These are phyloP conservation scores for Colletotrichum chlorophyti DNA, from an alignment of 2,329 filamentous ascomycete genomes.

Conservation along the genomic window DNA sequence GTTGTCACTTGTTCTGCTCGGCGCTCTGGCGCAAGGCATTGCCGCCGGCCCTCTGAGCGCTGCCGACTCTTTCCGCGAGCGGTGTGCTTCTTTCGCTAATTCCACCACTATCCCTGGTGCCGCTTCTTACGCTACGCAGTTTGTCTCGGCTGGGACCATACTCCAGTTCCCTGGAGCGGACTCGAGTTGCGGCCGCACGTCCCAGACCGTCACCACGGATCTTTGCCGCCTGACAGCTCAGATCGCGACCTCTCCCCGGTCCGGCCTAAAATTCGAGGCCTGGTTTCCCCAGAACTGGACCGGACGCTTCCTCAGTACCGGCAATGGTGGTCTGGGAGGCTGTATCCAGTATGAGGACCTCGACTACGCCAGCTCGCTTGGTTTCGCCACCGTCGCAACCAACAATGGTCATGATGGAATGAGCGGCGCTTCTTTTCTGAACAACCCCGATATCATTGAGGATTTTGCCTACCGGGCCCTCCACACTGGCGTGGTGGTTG, in stretches of 20 bases:
- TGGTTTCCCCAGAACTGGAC: conserved; percentile 54
- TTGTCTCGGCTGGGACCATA: conserved; percentile 38
- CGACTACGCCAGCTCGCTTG: conserved; percentile 47
- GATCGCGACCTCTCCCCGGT: conserved; percentile 45
- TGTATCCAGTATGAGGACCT: conserved; percentile 52
- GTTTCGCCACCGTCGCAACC: conserved; percentile 52
- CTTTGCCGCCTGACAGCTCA: conserved; percentile 36
- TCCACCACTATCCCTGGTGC: conserved; percentile 40
- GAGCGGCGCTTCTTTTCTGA: conserved; percentile 36
- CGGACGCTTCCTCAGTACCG: conserved; percentile 51
- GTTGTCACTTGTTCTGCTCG: not conserved
- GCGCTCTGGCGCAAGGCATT: not conserved
- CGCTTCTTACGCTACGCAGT: conserved; percentile 14
- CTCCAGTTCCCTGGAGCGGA: conserved; percentile 42
- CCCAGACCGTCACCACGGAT: conserved; percentile 31
- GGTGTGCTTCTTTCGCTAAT: conserved; percentile 35
- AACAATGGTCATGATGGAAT: conserved; percentile 57
- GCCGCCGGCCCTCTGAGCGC: not conserved
- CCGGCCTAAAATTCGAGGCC: conserved; percentile 50
- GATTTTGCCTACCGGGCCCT: conserved; percentile 41
- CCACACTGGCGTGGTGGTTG: conserved; percentile 41
- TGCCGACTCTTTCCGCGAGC: not conserved
- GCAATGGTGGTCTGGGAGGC: conserved; percentile 54
- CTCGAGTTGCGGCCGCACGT: conserved; percentile 40
- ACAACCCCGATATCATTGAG: conserved; percentile 39